Base-by-base conservation (phyloP, 345 rosid genomes). In the Melaleuca quinquenervia region DNA sequence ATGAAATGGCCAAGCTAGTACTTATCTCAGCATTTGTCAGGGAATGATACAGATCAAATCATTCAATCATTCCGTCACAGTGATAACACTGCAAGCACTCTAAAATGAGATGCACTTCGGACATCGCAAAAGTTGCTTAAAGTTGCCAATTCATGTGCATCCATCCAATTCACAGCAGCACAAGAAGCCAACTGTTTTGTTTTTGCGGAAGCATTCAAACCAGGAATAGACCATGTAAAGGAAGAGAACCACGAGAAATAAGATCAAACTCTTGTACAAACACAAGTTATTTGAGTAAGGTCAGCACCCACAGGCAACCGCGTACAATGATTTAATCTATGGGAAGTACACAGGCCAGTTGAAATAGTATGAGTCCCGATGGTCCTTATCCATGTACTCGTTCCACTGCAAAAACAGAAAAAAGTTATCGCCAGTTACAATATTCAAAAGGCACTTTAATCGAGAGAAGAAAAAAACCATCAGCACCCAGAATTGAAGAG, bases 301-400 rank as follows among this genome's bases (percentile, higher is more conserved):
- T 36, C 78, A 18, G 48, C 45, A 70, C 48, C 78, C 78, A 18
- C 32, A 70, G 78, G 48, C 24, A 32, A 70, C 78, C 13, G 0
- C 48, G 18, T 70, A 85, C 32, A 87, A 20, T 27, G 83, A 83
- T 51, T 20, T 14, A 5, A 10, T 24, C 91, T 93, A 96, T 2
- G 94, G 93, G 90, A 95, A 96, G 92, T 94, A 96, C 87, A 90
- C 88, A 50, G 98, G 96, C 98, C 98, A 94, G 87, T 96, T 94
- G 95, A 78, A 90, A 85, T 94, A 96, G 84, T 96, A 96, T 1
- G 94, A 90, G 87, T 95, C 97, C 16, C 97, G 93, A 86, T 48
- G 89, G 62, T 95, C 95, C 85, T 53, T 94, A 56, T 94, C 97
- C 95, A 91, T 94, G 93, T 90, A 89, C 91, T 94, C 90, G 32